A percentile compares a stretch with the other conserved stretches of the same genome.
phyloP scores from a whole-genome alignment of 148 eudicot species.

The Fagopyrum tataricum region DNA sequence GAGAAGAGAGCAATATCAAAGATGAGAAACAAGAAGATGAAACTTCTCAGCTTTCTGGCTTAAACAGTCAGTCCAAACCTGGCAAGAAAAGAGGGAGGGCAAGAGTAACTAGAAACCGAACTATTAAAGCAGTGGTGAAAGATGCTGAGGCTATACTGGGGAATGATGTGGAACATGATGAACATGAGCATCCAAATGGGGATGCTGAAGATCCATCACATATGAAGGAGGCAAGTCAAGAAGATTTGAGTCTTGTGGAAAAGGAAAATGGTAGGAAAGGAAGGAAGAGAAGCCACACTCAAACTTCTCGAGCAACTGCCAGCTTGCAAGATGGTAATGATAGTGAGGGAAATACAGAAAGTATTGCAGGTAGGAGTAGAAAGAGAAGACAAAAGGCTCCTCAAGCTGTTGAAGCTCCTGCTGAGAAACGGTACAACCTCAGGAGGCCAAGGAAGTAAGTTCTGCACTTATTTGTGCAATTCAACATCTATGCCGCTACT shows the following conservation, averaged over 20 bases:
- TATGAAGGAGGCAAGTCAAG: constrained; percentile 37
- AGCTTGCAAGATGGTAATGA: constrained; percentile 42
- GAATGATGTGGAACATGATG: constrained; percentile 31
- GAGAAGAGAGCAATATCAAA: constrained; percentile 23
- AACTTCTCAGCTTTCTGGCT: constrained; percentile 42
- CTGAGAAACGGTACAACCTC: constrained; percentile 68
- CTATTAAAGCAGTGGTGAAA: constrained; percentile 40
- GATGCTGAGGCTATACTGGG: constrained; percentile 45
- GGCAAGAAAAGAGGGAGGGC: constrained; percentile 29
- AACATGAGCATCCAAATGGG: constrained; percentile 40
- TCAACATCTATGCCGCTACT: neutral
- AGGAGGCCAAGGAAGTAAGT: constrained; percentile 68
- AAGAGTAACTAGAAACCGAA: constrained; percentile 29
- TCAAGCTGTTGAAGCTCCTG: constrained; percentile 36
- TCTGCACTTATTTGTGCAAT: neutral
- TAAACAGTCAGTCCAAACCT: constrained; percentile 28
- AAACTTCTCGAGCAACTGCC: constrained; percentile 42
- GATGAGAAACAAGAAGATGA: constrained; percentile 32
- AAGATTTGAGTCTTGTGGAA: constrained; percentile 34
- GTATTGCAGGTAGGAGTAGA: constrained; percentile 48
- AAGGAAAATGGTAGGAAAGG: constrained; percentile 37
- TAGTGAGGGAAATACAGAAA: constrained; percentile 64
- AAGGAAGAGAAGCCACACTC: constrained; percentile 48
- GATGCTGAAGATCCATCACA: constrained; percentile 38
- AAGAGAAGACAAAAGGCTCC: constrained; percentile 55